Evolutionary conservation across 2,329 filamentous ascomycete genomes (phyloP).

Genomic region (Gremmenia infestans): DNA sequence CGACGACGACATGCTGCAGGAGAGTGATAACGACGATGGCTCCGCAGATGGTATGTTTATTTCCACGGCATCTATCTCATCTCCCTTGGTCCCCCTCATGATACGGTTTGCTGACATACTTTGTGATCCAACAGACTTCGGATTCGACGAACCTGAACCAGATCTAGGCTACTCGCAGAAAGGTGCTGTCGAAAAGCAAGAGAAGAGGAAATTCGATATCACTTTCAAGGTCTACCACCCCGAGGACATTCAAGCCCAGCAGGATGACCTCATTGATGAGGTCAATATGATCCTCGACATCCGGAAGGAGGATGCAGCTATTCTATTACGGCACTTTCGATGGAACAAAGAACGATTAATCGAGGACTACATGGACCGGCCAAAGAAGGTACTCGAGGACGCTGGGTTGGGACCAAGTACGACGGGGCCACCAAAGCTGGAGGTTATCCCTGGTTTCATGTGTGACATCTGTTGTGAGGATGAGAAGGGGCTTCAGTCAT

Average conservation of each 20-base stretch:
- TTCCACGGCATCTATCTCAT: background rate
- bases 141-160: slow-evolving; percentile 45
- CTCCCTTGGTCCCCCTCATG: slow-evolving; percentile 1
- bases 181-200: slow-evolving; percentile 61
- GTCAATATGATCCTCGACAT: slow-evolving; percentile 89
- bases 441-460: slow-evolving; percentile 68
- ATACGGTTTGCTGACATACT: slow-evolving; percentile 5
- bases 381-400: slow-evolving; percentile 72
- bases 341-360: slow-evolving; percentile 97
- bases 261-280: slow-evolving; percentile 80
- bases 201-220: slow-evolving; percentile 74
- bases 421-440: slow-evolving; percentile 59
- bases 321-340: slow-evolving; percentile 79
- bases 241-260: slow-evolving; percentile 74
- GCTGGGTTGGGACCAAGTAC: slow-evolving; percentile 71
- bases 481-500: slow-evolving; percentile 67
- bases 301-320: slow-evolving; percentile 82
- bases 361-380: slow-evolving; percentile 91
- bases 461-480: slow-evolving; percentile 98
- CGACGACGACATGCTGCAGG: slow-evolving; percentile 66
- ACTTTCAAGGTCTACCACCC: slow-evolving; percentile 79
- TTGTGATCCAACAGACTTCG: slow-evolving; percentile 27
- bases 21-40: slow-evolving; percentile 73
- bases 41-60: slow-evolving; percentile 31
- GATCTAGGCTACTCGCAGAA: slow-evolving; percentile 47